Conservation (phyloP, 2,329 filamentous ascomycete genomes). For the Chrysosporium queenslandicum region DNA sequence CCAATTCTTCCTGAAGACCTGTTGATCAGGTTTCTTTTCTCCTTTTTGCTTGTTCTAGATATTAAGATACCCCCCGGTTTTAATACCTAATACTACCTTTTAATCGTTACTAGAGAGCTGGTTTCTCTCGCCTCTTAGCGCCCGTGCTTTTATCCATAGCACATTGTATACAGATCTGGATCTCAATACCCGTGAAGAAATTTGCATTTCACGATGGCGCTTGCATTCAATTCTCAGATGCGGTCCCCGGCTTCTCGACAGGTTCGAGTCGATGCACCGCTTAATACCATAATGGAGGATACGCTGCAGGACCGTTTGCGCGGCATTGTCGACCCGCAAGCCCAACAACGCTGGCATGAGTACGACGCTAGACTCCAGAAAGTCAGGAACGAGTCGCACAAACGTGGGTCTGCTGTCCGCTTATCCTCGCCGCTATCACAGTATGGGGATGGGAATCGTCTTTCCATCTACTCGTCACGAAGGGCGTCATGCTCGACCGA, state of each 20-base stretch:
- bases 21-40: slow-evolving; percentile 14
- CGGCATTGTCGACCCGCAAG: no score
- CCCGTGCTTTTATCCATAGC: not conserved
- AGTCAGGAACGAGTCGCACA: not conserved
- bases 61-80: not conserved
- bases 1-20: slow-evolving; percentile 7
- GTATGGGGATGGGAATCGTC: slow-evolving; percentile 1
- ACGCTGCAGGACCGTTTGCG: slow-evolving; percentile 30
- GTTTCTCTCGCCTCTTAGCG: not conserved
- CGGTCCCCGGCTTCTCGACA: slow-evolving; percentile 1
- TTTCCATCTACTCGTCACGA: slow-evolving; percentile 1
- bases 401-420: not conserved
- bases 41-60: not conserved
- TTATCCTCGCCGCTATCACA: not conserved
- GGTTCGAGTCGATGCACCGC: slow-evolving; percentile 19
- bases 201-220: slow-evolving; percentile 5
- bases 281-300: slow-evolving; percentile 59
- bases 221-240: slow-evolving; percentile 13
- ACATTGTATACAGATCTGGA: not conserved
- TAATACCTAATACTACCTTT: slow-evolving; percentile 7
- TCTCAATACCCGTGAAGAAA: not conserved
- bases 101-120: slow-evolving; percentile 9
- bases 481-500: slow-evolving; percentile 1
- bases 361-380: not conserved
- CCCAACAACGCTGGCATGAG: not conserved